Evolutionary conservation across 257 asterid genomes (phyloP).

Genomic region (Solanum habrochaites): DNA sequence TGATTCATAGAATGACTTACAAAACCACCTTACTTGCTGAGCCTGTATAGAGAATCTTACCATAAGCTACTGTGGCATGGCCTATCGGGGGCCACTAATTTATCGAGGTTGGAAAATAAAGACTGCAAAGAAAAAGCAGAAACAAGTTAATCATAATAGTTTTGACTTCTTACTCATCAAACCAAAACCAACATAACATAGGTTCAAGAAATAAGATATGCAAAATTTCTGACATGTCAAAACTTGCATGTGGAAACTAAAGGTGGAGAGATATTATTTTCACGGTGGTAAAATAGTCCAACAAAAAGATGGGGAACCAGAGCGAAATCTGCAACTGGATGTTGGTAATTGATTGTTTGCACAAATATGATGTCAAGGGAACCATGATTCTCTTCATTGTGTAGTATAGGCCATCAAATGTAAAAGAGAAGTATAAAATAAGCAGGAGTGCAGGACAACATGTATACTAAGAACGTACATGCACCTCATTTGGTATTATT

Average conservation of each 20-base stretch:
- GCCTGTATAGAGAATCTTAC: conserved; percentile 21
- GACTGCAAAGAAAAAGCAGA: conserved; percentile 38
- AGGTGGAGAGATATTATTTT: not conserved
- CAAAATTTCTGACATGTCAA: not conserved
- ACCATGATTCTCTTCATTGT: not conserved
- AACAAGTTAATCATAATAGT: not conserved
- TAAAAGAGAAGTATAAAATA: not conserved
- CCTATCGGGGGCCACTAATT: conserved; percentile 66
- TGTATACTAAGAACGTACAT: not conserved
- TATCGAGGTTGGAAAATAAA: conserved; percentile 69
- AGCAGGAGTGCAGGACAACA: not conserved
- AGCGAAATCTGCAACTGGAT: not conserved
- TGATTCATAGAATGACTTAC: not conserved
- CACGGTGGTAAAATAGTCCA: not conserved
- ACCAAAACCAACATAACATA: not conserved
- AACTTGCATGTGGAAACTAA: not conserved
- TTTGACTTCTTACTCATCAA: not conserved
- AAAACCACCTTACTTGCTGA: not conserved
- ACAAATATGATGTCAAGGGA: not conserved
- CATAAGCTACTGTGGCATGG: conserved; percentile 91
- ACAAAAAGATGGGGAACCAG: not conserved
- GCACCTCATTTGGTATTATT: not conserved
- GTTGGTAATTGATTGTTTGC: not conserved
- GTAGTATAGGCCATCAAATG: not conserved
- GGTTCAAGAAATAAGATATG: not conserved